Conservation (phyloP, 352 stramenopile genomes). For the Pythium inflatum region DNA sequence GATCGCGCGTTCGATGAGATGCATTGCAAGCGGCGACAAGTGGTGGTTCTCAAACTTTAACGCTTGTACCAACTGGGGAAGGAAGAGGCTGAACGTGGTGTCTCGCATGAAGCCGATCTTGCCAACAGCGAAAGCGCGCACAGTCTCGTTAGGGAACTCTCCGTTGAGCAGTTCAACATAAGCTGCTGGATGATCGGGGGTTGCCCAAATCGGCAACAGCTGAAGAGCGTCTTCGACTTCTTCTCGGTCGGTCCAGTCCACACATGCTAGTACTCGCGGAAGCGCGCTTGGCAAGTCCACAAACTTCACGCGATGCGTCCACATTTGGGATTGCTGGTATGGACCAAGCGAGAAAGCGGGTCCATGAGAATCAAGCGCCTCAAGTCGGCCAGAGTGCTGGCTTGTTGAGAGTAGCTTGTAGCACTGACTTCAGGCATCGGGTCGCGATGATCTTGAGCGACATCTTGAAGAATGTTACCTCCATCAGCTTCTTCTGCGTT, state of each 20-base stretch:
- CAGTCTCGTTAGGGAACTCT: slow-evolving; percentile 75
- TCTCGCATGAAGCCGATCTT: slow-evolving; percentile 87
- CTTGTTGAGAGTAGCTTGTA: slow-evolving; percentile 52
- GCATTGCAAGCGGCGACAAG: slow-evolving; percentile 68
- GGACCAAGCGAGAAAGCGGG: slow-evolving; percentile 78
- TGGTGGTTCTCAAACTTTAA: slow-evolving; percentile 92
- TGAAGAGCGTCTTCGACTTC: slow-evolving; percentile 72
- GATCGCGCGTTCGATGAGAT: slow-evolving; percentile 88
- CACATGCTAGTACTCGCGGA: slow-evolving; percentile 79
- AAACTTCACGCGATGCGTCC: slow-evolving; percentile 81
- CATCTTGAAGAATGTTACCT: slow-evolving; percentile 54
- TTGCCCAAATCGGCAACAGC: slow-evolving; percentile 71
- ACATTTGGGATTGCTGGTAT: slow-evolving; percentile 85
- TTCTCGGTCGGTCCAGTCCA: slow-evolving; percentile 77
- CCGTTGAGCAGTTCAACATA: slow-evolving; percentile 85
- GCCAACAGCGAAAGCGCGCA: slow-evolving; percentile 75
- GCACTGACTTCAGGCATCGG: slow-evolving; percentile 62
- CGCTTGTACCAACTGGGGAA: slow-evolving; percentile 88
- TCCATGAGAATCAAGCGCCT: slow-evolving; percentile 83
- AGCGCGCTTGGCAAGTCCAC: slow-evolving; percentile 72
- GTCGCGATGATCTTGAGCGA: slow-evolving; percentile 56
- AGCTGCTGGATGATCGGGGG: slow-evolving; percentile 74
- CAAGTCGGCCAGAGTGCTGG: slow-evolving; percentile 63
- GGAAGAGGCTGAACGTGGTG: slow-evolving; percentile 85
- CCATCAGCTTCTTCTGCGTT: slow-evolving; percentile 56